Evolutionary conservation across 257 asterid species (phyloP), one percentile per base, ranked within the genome.

Genomic region (Solanum piurae): DNA sequence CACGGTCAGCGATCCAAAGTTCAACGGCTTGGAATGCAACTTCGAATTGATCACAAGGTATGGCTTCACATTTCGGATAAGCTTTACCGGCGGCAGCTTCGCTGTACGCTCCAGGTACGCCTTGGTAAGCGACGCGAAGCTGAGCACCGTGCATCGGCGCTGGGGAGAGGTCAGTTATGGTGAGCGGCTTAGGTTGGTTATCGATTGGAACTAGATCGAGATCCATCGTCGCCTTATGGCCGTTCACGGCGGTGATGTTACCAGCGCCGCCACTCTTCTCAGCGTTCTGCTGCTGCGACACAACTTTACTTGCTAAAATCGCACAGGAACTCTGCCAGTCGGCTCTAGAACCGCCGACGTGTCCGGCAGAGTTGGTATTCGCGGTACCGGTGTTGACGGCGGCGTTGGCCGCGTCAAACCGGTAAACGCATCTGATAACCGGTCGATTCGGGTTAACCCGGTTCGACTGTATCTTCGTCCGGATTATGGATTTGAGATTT

Each of bases 321-420:
- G 98, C 95, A 89, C 99, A 97, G 10, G 98, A 92, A 90, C 98
- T 97, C 90, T 97, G 99, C 98, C 99, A 97, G 87, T 97, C 98
- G 84, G 95, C 91, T 82, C 98, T 93, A 76, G 77, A 88, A 11
- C 93, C 23, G 29, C 98, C 95, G 21, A 89, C 88, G 1, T 86
- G 88, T 11, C 94, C 94, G 79, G 92, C 72, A 49, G 62, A 75
- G 58, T 58, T 68, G 7, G 80, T 49, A 66, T 4, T 83, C 36
- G 18, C 86, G 73, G 87, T 46, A 44, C 66, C 85, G 66, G 40
- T 77, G 38, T 77, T 77, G 10, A 12, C 71, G 36, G 60, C 86
- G 21, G 90, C 73, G 86, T 87, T 87, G 74, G 88, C 31, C 7
- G 96, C 88, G 74, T 93, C 94, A 76, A 82, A 92, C n/a, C 94